Evolutionary conservation across 352 stramenopile species (phyloP).

Genomic region (Globisporangium perplexum): DNA sequence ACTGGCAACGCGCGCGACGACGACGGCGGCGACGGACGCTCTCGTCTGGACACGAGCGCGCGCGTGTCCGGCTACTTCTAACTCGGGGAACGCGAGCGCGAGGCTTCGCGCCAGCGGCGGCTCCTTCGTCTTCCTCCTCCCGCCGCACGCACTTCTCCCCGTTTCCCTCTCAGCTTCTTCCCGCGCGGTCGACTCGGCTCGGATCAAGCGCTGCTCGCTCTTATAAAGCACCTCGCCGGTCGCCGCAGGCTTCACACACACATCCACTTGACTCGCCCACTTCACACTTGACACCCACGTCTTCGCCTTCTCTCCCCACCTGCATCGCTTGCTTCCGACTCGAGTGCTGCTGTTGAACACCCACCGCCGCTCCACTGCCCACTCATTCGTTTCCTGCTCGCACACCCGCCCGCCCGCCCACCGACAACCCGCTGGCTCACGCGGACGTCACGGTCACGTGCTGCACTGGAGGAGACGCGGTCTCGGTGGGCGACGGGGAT

Average conservation of each 20-base stretch:
- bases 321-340: not conserved
- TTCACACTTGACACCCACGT: not conserved
- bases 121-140: not conserved
- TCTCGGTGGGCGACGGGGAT: slow-evolving; percentile 38
- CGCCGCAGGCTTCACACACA: not conserved
- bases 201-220: not conserved
- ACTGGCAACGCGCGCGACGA: not conserved
- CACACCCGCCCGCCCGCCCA: not conserved
- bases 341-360: not conserved
- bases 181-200: not conserved
- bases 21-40: not conserved
- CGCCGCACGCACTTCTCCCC: not conserved
- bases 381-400: not conserved
- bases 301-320: not conserved
- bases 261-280: not conserved
- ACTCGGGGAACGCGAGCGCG: not conserved
- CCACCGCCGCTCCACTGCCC: not conserved
- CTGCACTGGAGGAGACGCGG: slow-evolving; percentile 44
- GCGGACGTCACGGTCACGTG: slow-evolving; percentile 68
- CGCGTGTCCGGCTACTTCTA: not conserved
- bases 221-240: not conserved
- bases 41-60: not conserved
- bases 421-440: slow-evolving; percentile 15
- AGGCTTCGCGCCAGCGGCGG: no score
- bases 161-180: not conserved